Evolutionary conservation across 129 eudicot genomes (phyloP).

Genomic region (Artemisia tridentata): DNA sequence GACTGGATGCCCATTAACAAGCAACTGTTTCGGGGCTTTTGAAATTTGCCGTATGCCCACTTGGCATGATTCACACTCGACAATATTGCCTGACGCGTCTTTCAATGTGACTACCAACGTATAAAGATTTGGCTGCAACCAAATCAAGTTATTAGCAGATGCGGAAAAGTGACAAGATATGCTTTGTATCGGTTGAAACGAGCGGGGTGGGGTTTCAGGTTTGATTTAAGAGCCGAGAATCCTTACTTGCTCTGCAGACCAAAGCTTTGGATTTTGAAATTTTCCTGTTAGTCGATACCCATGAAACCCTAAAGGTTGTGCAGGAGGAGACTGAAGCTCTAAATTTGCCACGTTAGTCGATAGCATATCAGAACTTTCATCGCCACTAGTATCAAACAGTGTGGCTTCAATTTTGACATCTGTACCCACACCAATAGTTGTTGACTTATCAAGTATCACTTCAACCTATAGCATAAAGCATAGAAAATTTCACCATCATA

Average conservation of each 20-base stretch:
- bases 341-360: conserved; percentile 56
- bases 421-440: conserved; percentile 30
- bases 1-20: conserved; percentile 90
- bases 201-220: background rate
- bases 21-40: conserved; percentile 86
- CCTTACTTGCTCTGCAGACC: conserved; percentile 89
- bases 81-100: conserved; percentile 67
- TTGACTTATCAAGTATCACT: conserved; percentile 66
- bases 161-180: background rate
- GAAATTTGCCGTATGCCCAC: conserved; percentile 78
- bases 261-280: conserved; percentile 73
- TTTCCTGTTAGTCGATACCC: conserved; percentile 66
- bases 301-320: conserved; percentile 50
- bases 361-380: conserved; percentile 40
- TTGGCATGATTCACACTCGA: conserved; percentile 95
- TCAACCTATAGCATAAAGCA: conserved; percentile 58
- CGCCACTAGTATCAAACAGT: conserved; percentile 55
- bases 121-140: conserved; percentile 83
- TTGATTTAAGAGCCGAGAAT: conserved; percentile 10
- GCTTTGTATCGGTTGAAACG: background rate
- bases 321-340: conserved; percentile 45
- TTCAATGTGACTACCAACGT: conserved; percentile 79
- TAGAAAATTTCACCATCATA: conserved; percentile 10
- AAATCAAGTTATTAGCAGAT: conserved; percentile 1
- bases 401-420: conserved; percentile 73